Conservation (phyloP, 2,329 filamentous ascomycete genomes). For the Thielaviopsis musarum region DNA sequence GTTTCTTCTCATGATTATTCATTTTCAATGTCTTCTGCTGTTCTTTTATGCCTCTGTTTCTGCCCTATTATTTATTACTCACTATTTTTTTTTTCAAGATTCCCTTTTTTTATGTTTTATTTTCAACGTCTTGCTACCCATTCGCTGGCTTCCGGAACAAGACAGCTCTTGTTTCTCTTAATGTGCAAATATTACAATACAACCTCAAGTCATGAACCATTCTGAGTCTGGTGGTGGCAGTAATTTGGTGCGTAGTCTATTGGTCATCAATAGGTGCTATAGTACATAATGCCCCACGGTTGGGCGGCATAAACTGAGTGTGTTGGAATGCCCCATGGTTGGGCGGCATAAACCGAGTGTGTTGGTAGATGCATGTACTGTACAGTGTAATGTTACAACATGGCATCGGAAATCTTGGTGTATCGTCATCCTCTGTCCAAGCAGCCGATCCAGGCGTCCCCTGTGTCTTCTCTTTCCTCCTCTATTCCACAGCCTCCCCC, state of each 20-base stretch:
- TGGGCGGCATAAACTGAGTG: too few species aligned
- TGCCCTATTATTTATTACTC: not conserved
- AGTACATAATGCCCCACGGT: too few species aligned
- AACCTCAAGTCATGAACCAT: too few species aligned
- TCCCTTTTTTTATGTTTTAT: not conserved
- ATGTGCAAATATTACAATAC: too few species aligned
- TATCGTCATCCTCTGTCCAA: not conserved
- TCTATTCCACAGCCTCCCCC: constrained; percentile 1
- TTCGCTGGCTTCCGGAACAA: too few species aligned
- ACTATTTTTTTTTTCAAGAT: not conserved
- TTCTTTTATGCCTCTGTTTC: not conserved
- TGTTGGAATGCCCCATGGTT: too few species aligned
- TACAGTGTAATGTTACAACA: not conserved
- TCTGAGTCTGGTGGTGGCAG: too few species aligned
- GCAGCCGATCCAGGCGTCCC: not conserved
- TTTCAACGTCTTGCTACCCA: not conserved
- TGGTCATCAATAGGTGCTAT: too few species aligned
- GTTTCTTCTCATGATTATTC: not conserved
- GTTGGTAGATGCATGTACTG: not conserved
- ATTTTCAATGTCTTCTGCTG: not conserved
- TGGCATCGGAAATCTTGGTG: not conserved
- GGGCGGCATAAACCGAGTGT: too few species aligned
- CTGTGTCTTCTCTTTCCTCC: not conserved
- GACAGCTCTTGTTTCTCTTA: too few species aligned
- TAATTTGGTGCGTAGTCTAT: too few species aligned